Evolutionary conservation across 441 rosid genomes (phyloP), one percentile per base, ranked within the genome.

Genomic region (Populus hybrid): DNA sequence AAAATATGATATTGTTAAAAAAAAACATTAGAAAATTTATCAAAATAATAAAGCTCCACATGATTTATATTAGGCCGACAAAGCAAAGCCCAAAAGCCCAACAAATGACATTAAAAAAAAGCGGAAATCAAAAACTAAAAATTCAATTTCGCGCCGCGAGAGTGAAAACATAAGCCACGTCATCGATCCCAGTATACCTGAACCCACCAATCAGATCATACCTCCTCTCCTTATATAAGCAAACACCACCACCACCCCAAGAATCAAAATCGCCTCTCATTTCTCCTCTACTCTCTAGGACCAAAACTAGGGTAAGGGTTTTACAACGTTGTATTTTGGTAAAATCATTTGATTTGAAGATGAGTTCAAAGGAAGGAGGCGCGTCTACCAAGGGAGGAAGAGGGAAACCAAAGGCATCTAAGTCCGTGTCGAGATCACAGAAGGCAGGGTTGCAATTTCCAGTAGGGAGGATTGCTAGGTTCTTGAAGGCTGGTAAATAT

Each of bases 371-470:
- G 23, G 66, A 63, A 63, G 66, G 66, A 63, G 66, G 66, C 28
- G 66, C 66, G 11, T 21, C 66, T 23, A 63, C 66, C 0, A 63
- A 63, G 66, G 66, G 66, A 63, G 66, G 66, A 10, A 63, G 66
- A 10, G 66, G 66, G 7, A 63, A 63, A 10, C 66, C 66, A 23
- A 63, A 63, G 66, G 66, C 66, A 10, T 21, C 66, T 2, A 93
- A 93, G 46, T 87, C 97, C n/a, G 92, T 90, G 14, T 85, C 97
- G 2, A 80, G 97, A 20, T 93, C 97, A 0, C 84, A 83, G 0
- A 93, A 93, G 76, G 97, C 97, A 16, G 97, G 97, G 0, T 84
- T 93, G n/a, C 97, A 93, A 81, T 93, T 93, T 24, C 97, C 97
- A 1, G 95, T 93, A 1, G 97, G 97, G 1, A 90, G 97, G 68